Evolutionary conservation across 805 yeast genomes (phyloP).

Genomic region (Yarrowia bubula): DNA sequence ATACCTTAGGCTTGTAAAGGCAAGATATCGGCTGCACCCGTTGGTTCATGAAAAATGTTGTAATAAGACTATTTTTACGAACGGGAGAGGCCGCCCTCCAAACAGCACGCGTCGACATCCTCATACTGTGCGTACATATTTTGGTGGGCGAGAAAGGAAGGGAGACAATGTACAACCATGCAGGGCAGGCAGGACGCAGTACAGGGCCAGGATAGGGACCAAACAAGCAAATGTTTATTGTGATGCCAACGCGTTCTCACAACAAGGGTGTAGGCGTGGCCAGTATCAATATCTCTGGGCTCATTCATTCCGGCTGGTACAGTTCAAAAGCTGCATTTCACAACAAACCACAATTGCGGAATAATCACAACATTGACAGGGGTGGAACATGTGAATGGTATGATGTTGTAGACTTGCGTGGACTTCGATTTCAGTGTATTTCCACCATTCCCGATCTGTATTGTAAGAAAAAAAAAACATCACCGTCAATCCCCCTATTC

Average conservation of each 20-base stretch:
- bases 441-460: neutral
- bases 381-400: neutral
- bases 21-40: slow-evolving; percentile 1
- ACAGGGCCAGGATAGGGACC: slow-evolving; percentile 10
- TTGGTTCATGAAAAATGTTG: neutral
- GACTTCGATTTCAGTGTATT: neutral
- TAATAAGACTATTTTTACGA: slow-evolving; percentile 1
- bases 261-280: neutral
- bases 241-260: neutral
- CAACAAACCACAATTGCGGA: neutral
- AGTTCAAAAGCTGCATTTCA: neutral
- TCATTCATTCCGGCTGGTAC: neutral
- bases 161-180: neutral
- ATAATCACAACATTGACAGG: slow-evolving; percentile 18
- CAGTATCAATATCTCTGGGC: neutral
- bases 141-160: slow-evolving; percentile 5
- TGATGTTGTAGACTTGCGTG: too few species aligned
- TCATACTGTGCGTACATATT: neutral
- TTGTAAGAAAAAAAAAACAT: neutral
- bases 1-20: neutral
- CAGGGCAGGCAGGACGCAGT: slow-evolving; percentile 6
- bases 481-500: neutral
- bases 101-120: neutral
- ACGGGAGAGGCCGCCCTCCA: neutral
- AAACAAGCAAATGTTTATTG: slow-evolving; percentile 1